Base-by-base conservation (phyloP, 2,329 filamentous ascomycete species). In the Cucurbitaria berberidis region DNA sequence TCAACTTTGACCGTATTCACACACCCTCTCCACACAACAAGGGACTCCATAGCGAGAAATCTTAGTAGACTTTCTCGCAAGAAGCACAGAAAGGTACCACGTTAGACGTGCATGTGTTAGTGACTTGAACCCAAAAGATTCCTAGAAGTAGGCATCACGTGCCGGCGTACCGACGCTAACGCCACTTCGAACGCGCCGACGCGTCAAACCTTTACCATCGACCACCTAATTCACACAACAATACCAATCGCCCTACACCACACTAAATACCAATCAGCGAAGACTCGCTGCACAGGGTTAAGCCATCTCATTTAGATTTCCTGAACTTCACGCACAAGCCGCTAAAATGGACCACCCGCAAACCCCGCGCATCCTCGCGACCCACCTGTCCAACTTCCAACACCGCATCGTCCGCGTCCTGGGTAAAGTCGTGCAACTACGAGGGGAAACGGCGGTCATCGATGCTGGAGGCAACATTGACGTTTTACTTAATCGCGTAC, bases 401-500 rank as follows among this genome's bases (percentile, higher is more conserved):
- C 77, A 84, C 70, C 79, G 85, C 61, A 90, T 89, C 57, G 90
- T 98, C 58, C 92, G 92, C 66, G 81, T 98, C 49, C 82, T 96
- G 5, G 95, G 95, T 67, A 92, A 89, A 67, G 92, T 98, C 41
- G 84, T 85, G 3, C 88, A 95, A 67, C 81, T 98, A 21, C 87
- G 88, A 45, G 93, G 93, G 62, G 90, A 95, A 46, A 84, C 85
- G 45, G 93, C 92, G 0, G 86, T 86, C 5, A 84, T 98, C 26
- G 91, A 96, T 51, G 88, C 91, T 5, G 88, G 81, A 2, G 93
- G 93, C 0, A 83, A 86, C 19, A 84, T 97, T 22, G 90, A 87
- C 0, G 81, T 91, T 1, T 78, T 89, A 16, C 74, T 98, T 61
- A 92, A 90, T 71, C 82, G 88, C 45, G 89, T 92, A 78, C 55